These are phyloP conservation scores for Trichomonas vaginalis DNA, from an alignment of 208 protist genomes.

Conservation along the genomic window DNA sequence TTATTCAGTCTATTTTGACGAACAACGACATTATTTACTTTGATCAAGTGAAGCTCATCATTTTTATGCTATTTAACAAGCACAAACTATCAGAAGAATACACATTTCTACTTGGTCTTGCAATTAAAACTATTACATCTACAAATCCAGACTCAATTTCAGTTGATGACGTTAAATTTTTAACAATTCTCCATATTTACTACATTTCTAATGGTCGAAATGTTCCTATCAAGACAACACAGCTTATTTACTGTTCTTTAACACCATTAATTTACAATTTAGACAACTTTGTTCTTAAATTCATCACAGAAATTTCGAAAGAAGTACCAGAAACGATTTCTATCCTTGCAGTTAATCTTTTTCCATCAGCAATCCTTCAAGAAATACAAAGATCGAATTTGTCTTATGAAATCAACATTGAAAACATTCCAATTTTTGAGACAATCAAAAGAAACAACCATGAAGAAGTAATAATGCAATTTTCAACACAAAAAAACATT, in stretches of 20 bases:
- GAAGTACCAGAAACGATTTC: neutral
- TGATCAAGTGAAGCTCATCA: neutral
- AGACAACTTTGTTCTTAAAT: neutral
- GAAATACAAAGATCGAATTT: neutral
- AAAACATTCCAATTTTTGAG: neutral
- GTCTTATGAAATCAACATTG: neutral
- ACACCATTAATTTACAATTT: neutral
- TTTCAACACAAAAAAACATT: neutral
- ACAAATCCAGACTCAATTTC: neutral
- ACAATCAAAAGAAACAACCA: neutral
- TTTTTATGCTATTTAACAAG: neutral
- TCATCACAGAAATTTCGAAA: neutral
- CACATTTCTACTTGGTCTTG: neutral
- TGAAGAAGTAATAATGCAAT: neutral
- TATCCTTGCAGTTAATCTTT: neutral
- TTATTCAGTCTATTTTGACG: neutral
- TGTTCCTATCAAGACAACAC: neutral
- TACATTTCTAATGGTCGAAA: neutral
- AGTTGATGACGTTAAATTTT: neutral
- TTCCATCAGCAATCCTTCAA: neutral
- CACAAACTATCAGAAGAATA: neutral
- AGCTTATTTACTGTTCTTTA: neutral
- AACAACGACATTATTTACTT: neutral
- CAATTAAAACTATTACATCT: neutral
- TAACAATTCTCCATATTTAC: neutral